Evolutionary conservation across 1,284 basidiomycete species (phyloP).

Genomic region (Meripilus lineatus): DNA sequence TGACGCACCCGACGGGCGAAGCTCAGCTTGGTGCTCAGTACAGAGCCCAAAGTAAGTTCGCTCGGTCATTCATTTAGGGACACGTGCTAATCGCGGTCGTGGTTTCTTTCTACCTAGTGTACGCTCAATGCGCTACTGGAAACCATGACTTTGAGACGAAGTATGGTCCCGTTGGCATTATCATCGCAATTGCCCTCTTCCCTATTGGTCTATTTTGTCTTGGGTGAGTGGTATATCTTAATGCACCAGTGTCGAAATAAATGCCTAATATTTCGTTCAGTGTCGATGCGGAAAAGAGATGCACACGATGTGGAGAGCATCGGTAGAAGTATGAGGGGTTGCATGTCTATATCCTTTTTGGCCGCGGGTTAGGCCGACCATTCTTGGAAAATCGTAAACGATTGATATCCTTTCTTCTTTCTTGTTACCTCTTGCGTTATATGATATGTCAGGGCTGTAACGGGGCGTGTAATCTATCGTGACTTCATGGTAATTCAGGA

Average conservation of each 20-base stretch:
- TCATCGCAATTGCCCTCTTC: constrained; percentile 5
- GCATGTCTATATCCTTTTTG: too few relatives aligned
- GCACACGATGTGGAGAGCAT: constrained; percentile 7
- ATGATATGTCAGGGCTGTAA: background rate
- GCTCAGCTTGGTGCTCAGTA: background rate
- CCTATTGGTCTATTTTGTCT: constrained; percentile 8
- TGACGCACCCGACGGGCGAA: background rate
- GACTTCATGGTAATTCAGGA: background rate
- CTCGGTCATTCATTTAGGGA: background rate
- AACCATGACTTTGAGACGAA: constrained; percentile 5
- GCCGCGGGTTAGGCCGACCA: too few relatives aligned
- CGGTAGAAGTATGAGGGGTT: too few relatives aligned
- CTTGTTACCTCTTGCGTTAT: background rate
- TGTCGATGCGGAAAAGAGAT: background rate
- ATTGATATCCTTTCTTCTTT: background rate
- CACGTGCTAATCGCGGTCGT: background rate
- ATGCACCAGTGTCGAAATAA: too few relatives aligned
- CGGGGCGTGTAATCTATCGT: background rate
- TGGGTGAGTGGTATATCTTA: background rate
- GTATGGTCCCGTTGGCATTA: constrained; percentile 7
- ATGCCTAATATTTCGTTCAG: background rate
- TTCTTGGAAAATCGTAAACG: background rate
- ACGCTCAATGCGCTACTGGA: constrained; percentile 5
- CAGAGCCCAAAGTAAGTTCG: background rate
- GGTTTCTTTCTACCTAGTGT: constrained; percentile 2